A percentile compares a stretch with the other conserved stretches of the same genome.
Conservation (phyloP, 78 protist genomes). For the Andalucia godoyi region DNA sequence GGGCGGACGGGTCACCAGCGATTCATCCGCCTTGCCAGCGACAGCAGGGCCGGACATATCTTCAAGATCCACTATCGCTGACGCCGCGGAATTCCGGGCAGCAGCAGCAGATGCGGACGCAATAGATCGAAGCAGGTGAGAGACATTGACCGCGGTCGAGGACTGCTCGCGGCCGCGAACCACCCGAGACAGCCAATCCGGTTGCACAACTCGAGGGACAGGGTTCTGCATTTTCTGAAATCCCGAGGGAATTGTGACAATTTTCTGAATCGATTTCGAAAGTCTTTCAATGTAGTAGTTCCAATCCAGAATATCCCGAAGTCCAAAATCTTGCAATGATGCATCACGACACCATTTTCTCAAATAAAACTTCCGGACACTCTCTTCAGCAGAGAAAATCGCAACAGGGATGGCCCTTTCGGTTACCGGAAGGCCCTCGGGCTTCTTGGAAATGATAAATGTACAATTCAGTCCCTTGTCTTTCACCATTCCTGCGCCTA, state of each 20-base stretch:
- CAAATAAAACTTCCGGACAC: conserved; percentile 10
- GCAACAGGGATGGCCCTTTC: conserved; percentile 89
- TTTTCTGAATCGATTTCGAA: conserved; percentile 75
- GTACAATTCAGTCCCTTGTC: conserved; percentile 84
- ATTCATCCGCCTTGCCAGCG: neutral
- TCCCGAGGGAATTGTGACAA: conserved; percentile 96
- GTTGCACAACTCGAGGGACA: conserved; percentile 87
- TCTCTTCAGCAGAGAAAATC: conserved; percentile 58
- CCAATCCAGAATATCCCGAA: conserved; percentile 87
- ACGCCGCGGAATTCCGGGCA: neutral
- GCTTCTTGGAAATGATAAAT: conserved; percentile 71
- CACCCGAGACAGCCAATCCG: conserved; percentile 84
- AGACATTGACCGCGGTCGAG: neutral
- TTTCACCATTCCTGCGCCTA: conserved; percentile 78
- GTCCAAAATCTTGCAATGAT: conserved; percentile 8
- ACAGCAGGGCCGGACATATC: neutral
- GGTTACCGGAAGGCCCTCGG: conserved; percentile 81
- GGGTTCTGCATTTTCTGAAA: conserved; percentile 83
- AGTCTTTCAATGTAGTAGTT: conserved; percentile 81
- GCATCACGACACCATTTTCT: conserved; percentile 34
- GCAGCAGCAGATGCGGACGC: neutral
- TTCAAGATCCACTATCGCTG: neutral
- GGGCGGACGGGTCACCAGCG: neutral
- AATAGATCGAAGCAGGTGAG: neutral
- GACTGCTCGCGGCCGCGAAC: conserved; percentile 4